Evolutionary conservation across 2,329 filamentous ascomycete genomes (phyloP).

Genomic region (Lachnellula cervina): DNA sequence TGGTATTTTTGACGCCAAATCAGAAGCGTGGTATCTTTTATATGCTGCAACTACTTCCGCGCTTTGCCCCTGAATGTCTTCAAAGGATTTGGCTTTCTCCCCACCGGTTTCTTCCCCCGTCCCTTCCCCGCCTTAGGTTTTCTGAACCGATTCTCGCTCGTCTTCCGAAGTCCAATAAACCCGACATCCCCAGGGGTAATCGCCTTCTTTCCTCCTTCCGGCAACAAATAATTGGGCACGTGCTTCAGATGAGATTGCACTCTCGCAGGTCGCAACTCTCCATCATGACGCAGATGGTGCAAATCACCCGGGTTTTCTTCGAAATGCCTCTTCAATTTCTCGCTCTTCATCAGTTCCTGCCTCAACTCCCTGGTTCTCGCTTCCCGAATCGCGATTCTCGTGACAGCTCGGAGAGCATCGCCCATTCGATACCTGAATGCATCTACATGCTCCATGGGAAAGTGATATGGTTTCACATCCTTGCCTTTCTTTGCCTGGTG

Average conservation of each 20-base stretch:
- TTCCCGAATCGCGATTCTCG: slow-evolving; percentile 82
- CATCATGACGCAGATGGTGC: slow-evolving; percentile 82
- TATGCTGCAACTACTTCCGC: slow-evolving; percentile 35
- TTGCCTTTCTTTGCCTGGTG: slow-evolving; percentile 74
- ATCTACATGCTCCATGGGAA: slow-evolving; percentile 91
- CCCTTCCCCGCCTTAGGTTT: slow-evolving; percentile 42
- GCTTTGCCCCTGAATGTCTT: slow-evolving; percentile 72
- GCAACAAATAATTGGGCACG: slow-evolving; percentile 89
- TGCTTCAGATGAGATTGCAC: slow-evolving; percentile 89
- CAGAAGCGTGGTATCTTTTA: slow-evolving; percentile 28
- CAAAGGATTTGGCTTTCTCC: slow-evolving; percentile 75
- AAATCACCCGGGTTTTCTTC: slow-evolving; percentile 94
- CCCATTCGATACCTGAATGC: slow-evolving; percentile 93
- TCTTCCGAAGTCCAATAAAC: slow-evolving; percentile 65
- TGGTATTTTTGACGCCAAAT: not conserved
- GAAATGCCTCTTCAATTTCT: slow-evolving; percentile 92
- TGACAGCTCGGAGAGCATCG: slow-evolving; percentile 86
- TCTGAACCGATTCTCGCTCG: slow-evolving; percentile 40
- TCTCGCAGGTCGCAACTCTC: slow-evolving; percentile 75
- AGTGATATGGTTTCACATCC: slow-evolving; percentile 83
- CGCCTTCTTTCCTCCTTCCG: slow-evolving; percentile 65
- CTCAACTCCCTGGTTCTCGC: slow-evolving; percentile 82
- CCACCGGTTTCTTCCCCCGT: slow-evolving; percentile 48
- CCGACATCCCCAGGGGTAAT: slow-evolving; percentile 63
- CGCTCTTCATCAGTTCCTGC: slow-evolving; percentile 85